Evolutionary conservation across 1,284 basidiomycete genomes (phyloP), one percentile per base, ranked within the genome.

Genomic region (Heterobasidion parviporum): DNA sequence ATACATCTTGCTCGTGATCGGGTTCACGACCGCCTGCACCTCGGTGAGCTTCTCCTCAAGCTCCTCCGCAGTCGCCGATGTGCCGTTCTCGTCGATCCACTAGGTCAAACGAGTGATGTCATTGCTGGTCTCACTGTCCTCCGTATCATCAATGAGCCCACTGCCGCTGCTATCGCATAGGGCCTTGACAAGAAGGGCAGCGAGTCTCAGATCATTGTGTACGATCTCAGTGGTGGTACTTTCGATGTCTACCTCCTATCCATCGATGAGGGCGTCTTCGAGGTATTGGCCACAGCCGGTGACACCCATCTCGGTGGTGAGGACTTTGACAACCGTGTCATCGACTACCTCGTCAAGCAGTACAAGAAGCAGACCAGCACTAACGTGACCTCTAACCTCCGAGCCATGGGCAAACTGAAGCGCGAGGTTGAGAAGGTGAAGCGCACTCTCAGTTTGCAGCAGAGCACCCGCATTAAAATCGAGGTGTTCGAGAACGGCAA

Each of bases 251-350:
- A 94, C 59, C 90, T 98, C 59, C 84, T 98, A 43, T 94, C 93
- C 53, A 98, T 98, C 72, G 94, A 97, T 70, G 94, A 96, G 64
- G 96, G 95, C 70, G 94, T 98, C 70, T 99, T 99, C 68, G 96
- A 98, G 74, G 96, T 98, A 57, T 77, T 97, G 65, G 94, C 96
- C 54, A 98, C 95, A 57, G 94, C 95, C 59, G 95, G 95, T 82
- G 95, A 99, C 77, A 98, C 96, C 60, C 96, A 98, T 72, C 89
- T 98, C 61, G 96, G 96, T 81, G 96, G 96, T 75, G 96, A 98
- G 77, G 96, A 98, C 77, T 98, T 98, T 71, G 95, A 98, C 76
- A 96, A 98, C 82, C 89, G 92, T 56, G 83, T 96, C 60, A 94
- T 96, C 64, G 91, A 96, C 62, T 87, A 94, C 80, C 82, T 97